Conservation (phyloP, 1,284 basidiomycete genomes). For the Marasmius sp. region DNA sequence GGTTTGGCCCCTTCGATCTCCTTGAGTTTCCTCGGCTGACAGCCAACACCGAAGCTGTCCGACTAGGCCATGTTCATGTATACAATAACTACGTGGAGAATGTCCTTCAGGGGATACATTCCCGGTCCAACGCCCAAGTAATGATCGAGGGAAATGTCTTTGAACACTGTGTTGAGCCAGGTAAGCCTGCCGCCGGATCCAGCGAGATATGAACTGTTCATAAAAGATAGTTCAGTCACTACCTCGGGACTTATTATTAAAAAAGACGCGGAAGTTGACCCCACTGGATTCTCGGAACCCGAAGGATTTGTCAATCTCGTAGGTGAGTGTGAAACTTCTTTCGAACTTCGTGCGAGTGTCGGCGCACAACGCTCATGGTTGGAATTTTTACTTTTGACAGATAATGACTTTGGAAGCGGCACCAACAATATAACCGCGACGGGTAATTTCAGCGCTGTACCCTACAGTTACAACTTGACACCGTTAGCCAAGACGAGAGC, state of each 20-base stretch:
- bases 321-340: slow-evolving; percentile 13
- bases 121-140: slow-evolving; percentile 20
- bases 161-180: slow-evolving; percentile 20
- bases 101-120: slow-evolving; percentile 23
- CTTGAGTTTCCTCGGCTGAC: neutral
- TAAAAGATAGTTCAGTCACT: slow-evolving; percentile 14
- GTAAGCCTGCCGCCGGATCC: slow-evolving; percentile 1
- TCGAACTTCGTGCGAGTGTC: neutral
- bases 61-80: slow-evolving; percentile 21
- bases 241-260: slow-evolving; percentile 25
- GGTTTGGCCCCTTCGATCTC: slow-evolving; percentile 8
- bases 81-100: slow-evolving; percentile 24
- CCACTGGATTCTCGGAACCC: slow-evolving; percentile 20
- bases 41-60: slow-evolving; percentile 14
- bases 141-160: slow-evolving; percentile 26
- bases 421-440: slow-evolving; percentile 23
- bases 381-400: slow-evolving; percentile 7
- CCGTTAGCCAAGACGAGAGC: slow-evolving; percentile 18
- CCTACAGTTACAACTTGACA: slow-evolving; percentile 20
- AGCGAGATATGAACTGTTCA: neutral
- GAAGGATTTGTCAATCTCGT: slow-evolving; percentile 24
- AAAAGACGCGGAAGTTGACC: slow-evolving; percentile 21
- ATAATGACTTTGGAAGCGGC: slow-evolving; percentile 21
- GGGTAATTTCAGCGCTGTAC: slow-evolving; percentile 21
- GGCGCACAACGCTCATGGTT: too few species aligned